These are phyloP conservation scores for Serpula lacrymans DNA, from an alignment of 768 basidiomycete species.

Conservation along the genomic window DNA sequence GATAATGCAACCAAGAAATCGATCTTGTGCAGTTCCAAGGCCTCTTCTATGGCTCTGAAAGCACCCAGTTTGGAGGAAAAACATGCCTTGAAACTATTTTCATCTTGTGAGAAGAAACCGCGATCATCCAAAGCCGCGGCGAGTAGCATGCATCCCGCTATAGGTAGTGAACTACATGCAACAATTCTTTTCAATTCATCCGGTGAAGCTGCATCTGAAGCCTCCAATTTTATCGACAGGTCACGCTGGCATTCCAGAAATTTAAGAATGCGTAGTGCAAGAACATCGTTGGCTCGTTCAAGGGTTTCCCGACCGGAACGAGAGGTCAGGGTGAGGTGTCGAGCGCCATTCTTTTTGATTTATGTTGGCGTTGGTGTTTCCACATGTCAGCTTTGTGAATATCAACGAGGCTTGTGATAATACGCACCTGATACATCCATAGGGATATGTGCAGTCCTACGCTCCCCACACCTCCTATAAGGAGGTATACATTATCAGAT, in stretches of 20 bases:
- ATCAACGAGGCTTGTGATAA: background rate
- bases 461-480: constrained; percentile 39
- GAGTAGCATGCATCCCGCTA: constrained; percentile 33
- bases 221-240: constrained; percentile 27
- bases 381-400: background rate
- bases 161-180: constrained; percentile 13
- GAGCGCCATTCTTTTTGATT: constrained; percentile 31
- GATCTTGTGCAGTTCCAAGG: constrained; percentile 22
- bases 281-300: constrained; percentile 17
- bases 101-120: constrained; percentile 25
- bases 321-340: constrained; percentile 34
- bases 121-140: constrained; percentile 30
- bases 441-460: constrained; percentile 35
- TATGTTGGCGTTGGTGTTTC: background rate
- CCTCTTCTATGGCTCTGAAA: constrained; percentile 20
- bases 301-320: constrained; percentile 29
- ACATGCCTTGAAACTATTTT: constrained; percentile 24
- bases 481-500: constrained; percentile 30
- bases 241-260: constrained; percentile 27
- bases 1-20: constrained; percentile 36
- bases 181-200: constrained; percentile 19
- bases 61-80: constrained; percentile 28
- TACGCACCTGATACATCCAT: constrained; percentile 39
- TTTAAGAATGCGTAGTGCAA: constrained; percentile 21
- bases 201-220: constrained; percentile 26